phyloP scores from a whole-genome alignment of 441 rosid species.

The Eutrema salsugineum region DNA sequence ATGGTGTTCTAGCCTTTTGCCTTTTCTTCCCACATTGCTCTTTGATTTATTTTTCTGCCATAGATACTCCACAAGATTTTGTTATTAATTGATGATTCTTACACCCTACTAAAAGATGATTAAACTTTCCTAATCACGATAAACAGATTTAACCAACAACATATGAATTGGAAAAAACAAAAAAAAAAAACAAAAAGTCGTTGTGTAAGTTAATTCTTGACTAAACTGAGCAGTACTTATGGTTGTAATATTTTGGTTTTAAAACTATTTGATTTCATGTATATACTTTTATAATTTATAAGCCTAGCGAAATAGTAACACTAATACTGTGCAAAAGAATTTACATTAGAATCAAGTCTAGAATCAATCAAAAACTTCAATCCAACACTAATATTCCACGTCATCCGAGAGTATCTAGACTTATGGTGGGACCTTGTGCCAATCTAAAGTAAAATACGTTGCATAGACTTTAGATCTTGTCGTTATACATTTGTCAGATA shows the following conservation, averaged over 20 bases:
- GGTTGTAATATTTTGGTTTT: no score
- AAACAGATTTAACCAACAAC: background rate
- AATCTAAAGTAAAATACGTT: background rate
- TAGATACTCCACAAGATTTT: background rate
- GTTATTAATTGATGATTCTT: background rate
- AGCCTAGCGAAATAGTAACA: background rate
- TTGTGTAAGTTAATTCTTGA: background rate
- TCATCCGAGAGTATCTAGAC: no score
- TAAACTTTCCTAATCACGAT: background rate
- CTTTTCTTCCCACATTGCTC: background rate
- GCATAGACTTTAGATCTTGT: background rate
- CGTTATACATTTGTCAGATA: background rate
- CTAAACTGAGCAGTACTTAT: background rate
- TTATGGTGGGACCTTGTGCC: background rate
- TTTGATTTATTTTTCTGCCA: background rate
- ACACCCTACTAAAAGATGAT: background rate
- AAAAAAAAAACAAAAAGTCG: no score
- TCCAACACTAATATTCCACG: no score
- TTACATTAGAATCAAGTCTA: no score
- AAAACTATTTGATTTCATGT: no score
- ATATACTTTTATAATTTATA: no score
- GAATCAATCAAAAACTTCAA: no score
- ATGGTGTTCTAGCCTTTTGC: background rate
- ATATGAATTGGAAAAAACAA: no score
- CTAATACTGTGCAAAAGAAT: no score